Evolutionary conservation across 208 protist genomes (phyloP).

Genomic region (Phytomonas sp.): DNA sequence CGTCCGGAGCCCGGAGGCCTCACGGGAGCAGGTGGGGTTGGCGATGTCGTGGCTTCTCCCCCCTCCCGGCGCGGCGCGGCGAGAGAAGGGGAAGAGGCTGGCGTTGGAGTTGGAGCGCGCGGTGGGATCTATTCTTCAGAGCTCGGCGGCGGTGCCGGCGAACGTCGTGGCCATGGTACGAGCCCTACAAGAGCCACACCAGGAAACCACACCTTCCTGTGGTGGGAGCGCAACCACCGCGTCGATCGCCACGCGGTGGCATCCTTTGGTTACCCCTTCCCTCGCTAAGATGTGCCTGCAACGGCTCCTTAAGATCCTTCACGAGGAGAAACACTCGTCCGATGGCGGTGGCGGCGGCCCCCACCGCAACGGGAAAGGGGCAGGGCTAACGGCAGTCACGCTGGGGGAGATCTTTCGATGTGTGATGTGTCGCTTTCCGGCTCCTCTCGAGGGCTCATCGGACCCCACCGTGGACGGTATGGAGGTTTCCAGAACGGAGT

Average conservation of each 20-base stretch:
- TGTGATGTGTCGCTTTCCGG: no score
- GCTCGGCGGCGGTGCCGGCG: constrained; percentile 6
- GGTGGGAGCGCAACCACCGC: constrained; percentile 8
- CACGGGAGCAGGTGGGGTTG: not conserved
- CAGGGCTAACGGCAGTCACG: not conserved
- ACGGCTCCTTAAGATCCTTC: constrained; percentile 28
- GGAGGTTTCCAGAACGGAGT: no score
- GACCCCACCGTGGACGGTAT: no score
- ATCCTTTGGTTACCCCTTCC: constrained; percentile 14
- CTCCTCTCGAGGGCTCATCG: no score
- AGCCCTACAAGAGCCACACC: no score
- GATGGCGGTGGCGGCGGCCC: not conserved
- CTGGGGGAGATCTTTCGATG: not conserved
- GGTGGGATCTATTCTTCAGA: constrained; percentile 13
- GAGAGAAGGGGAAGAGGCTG: not conserved
- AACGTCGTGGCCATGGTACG: no score
- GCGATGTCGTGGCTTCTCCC: constrained; percentile 7
- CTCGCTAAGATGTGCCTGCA: constrained; percentile 41
- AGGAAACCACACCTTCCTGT: no score
- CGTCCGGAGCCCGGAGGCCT: constrained; percentile 7
- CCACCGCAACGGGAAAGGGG: not conserved
- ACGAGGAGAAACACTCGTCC: not conserved
- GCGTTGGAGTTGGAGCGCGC: constrained; percentile 4
- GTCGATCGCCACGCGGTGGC: constrained; percentile 15
- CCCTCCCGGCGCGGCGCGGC: not conserved